Conservation (phyloP, 345 rosid genomes). For the Eutrema japonicum region DNA sequence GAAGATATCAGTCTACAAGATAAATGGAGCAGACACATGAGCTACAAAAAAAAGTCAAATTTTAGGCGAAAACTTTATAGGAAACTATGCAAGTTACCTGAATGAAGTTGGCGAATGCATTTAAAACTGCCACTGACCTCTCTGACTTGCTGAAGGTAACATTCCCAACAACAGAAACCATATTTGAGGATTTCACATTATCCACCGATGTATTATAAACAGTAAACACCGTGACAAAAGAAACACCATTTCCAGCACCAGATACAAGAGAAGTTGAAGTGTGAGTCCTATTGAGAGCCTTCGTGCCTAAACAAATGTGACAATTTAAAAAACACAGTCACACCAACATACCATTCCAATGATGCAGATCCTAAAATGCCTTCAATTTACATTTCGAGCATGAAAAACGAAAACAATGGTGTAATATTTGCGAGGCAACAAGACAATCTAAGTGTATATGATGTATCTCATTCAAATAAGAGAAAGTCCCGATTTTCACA, state of each 20-base stretch:
- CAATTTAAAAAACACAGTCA: not conserved
- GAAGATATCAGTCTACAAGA: not conserved
- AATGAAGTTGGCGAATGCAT: constrained; percentile 70
- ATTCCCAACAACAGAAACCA: constrained; percentile 77
- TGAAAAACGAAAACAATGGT: too few relatives aligned
- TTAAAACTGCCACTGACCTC: constrained; percentile 73
- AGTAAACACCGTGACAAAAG: constrained; percentile 80
- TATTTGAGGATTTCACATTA: constrained; percentile 49
- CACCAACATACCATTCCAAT: constrained; percentile 3
- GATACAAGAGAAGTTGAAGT: constrained; percentile 40
- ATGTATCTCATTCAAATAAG: not conserved
- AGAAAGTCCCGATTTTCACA: not conserved
- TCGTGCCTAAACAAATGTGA: constrained; percentile 54
- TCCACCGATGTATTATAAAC: constrained; percentile 57
- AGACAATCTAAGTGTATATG: constrained; percentile 26
- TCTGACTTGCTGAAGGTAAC: constrained; percentile 66
- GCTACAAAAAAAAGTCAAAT: not conserved
- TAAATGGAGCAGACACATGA: not conserved
- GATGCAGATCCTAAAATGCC: not conserved
- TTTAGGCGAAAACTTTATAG: not conserved
- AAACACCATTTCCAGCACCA: constrained; percentile 48
- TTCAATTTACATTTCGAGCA: too few relatives aligned
- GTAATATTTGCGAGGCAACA: not conserved
- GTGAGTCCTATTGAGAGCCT: constrained; percentile 72
- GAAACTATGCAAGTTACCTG: constrained; percentile 53